Evolutionary conservation across 768 basidiomycete species (phyloP).

Genomic region (Mycena latifolia): DNA sequence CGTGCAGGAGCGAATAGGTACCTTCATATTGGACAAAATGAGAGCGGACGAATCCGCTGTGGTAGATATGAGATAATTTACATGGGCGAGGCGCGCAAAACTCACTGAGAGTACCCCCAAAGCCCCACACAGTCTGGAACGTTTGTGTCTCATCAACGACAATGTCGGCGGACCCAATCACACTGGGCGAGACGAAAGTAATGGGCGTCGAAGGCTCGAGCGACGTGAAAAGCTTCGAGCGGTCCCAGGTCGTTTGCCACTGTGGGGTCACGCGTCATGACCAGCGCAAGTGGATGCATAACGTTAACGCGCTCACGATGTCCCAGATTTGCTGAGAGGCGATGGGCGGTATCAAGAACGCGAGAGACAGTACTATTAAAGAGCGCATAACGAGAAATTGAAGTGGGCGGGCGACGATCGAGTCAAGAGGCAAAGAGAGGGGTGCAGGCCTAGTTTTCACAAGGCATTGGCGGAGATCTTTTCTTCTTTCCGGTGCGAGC

Average conservation of each 20-base stretch:
- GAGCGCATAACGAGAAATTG: constrained; percentile 28
- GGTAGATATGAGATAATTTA: constrained; percentile 9
- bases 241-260: constrained; percentile 74
- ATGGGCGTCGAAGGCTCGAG: constrained; percentile 61
- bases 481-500: neutral
- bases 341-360: constrained; percentile 37
- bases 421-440: neutral
- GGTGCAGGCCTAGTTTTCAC: neutral
- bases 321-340: constrained; percentile 68
- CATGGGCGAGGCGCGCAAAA: constrained; percentile 26
- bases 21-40: constrained; percentile 75
- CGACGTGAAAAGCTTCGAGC: constrained; percentile 64
- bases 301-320: constrained; percentile 55
- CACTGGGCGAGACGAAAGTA: constrained; percentile 61
- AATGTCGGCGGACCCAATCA: constrained; percentile 69
- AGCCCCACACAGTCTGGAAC: constrained; percentile 77
- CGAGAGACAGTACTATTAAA: constrained; percentile 28
- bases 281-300: constrained; percentile 2
- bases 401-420: neutral
- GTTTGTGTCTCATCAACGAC: constrained; percentile 63
- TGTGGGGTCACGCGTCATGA: constrained; percentile 37
- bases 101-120: constrained; percentile 75
- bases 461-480: neutral
- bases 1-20: constrained; percentile 34
- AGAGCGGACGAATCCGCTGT: constrained; percentile 80